Percentiles rank a stretch among this genome's conserved stretches.
These are phyloP conservation scores for Schizophyllum amplum DNA, from an alignment of 1,284 basidiomycete species.

Conservation along the genomic window DNA sequence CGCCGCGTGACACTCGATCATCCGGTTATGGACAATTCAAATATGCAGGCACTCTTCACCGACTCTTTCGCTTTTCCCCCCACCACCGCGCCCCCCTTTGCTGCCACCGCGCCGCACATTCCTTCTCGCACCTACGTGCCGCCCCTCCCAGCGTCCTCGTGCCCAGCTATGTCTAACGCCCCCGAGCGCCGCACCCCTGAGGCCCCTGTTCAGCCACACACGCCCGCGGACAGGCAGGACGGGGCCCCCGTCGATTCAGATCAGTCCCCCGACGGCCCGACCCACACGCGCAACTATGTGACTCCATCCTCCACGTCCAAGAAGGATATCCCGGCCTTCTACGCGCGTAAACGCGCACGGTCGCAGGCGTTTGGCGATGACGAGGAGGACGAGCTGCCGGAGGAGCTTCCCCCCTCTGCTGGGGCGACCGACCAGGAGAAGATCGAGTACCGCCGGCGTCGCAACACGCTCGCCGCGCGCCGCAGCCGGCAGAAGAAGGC, in stretches of 20 bases:
- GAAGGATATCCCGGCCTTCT: slow-evolving; percentile 26
- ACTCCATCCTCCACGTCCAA: slow-evolving; percentile 26
- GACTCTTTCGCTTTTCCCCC: neutral
- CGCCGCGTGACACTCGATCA: neutral
- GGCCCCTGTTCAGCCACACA: slow-evolving; percentile 7
- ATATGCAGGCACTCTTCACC: slow-evolving; percentile 1
- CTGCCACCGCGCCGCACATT: neutral
- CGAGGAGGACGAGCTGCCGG: slow-evolving; percentile 43
- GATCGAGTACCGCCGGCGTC: slow-evolving; percentile 70
- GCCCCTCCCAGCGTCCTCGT: neutral
- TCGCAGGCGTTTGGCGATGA: slow-evolving; percentile 8
- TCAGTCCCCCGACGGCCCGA: slow-evolving; percentile 24
- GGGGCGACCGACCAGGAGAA: slow-evolving; percentile 56
- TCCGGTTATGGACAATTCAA: neutral
- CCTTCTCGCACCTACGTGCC: neutral
- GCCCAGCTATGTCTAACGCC: slow-evolving; percentile 8
- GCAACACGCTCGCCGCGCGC: slow-evolving; percentile 79
- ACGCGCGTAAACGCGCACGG: slow-evolving; percentile 14
- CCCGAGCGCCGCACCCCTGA: slow-evolving; percentile 11
- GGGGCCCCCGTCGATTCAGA: neutral
- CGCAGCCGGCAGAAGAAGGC: slow-evolving; percentile 71
- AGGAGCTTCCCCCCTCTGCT: slow-evolving; percentile 27
- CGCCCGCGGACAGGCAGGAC: neutral
- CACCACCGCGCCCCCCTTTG: neutral
- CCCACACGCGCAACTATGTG: slow-evolving; percentile 24